Base-by-base conservation (phyloP, 2,329 filamentous ascomycete genomes). In the Ramichloridium luteum region DNA sequence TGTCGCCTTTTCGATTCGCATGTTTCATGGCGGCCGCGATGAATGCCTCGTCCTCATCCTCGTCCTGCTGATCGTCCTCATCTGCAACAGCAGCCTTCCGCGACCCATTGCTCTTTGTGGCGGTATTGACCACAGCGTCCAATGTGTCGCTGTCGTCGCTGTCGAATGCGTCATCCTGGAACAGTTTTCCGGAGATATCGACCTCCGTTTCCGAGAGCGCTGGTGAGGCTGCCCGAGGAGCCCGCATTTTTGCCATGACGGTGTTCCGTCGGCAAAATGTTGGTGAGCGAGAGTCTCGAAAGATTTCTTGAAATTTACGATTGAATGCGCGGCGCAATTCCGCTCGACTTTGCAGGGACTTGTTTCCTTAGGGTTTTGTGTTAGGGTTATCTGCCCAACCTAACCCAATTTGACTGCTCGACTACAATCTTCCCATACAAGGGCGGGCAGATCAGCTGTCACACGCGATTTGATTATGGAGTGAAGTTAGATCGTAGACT, bases 1-100 rank as follows among this genome's bases (percentile, higher is more conserved):
- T 90, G 6, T 79, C 70, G 1, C 74, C 65, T 53, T 94, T 96
- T 39, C 88, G 69, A 53, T 94, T 94, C 4, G 81, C 83, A 11
- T 84, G 83, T 3, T 82, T 79, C 55, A 93, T 85, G 48, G 80
- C 74, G 22, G 82, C 72, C 6, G 86, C 84, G 57, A 98, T 98
- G 51, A 94, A 96, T 0, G 80, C 80, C 52, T 80, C 86, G 52
- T 98, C 68, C 9, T 59, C 61, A 12, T 47, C 57, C 2, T 63
- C 68, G 23, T 65, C 64, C n/a, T 59, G 58, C 25, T 61, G 42
- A 48, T 43, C 26, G 37, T 38, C 34, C 47, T 30, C 25, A 16
- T 35, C 34, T n/a, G n/a, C n/a, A n/a, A n/a, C n/a, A n/a, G n/a
- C n/a, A 6, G 25, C 26, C 6, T 23, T 16, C 51, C 25, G 16